Percentiles rank a stretch among this genome's conserved stretches.
Conservation (phyloP, 2,329 filamentous ascomycete species). For the Aspergillus ibericus region DNA sequence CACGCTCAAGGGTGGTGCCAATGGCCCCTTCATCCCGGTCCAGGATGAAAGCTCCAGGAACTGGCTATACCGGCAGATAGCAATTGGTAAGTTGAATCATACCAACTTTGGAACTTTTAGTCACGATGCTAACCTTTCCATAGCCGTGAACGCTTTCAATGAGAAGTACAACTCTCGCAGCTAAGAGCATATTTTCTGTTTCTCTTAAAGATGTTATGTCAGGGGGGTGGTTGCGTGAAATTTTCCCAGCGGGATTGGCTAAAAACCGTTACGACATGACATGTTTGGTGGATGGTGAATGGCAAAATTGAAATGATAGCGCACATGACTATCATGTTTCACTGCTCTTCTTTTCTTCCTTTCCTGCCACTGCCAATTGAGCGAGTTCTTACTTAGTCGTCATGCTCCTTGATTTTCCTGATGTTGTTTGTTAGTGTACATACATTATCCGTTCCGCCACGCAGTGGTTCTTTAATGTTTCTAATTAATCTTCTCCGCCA, state of each 20-base stretch:
- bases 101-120: not conserved
- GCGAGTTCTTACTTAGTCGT: not conserved
- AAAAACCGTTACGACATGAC: not conserved
- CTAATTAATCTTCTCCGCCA: not conserved
- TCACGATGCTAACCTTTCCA: slow-evolving; percentile 11
- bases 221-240: not conserved
- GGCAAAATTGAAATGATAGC: not conserved
- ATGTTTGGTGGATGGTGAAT: not conserved
- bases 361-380: not conserved
- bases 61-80: slow-evolving; percentile 67
- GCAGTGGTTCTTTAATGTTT: not conserved
- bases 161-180: slow-evolving; percentile 57
- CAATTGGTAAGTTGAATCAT: slow-evolving; percentile 48
- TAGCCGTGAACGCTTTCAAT: slow-evolving; percentile 66
- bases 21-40: slow-evolving; percentile 92
- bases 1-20: slow-evolving; percentile 81
- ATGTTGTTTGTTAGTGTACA: not conserved
- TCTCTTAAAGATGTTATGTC: not conserved
- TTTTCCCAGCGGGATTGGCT: not conserved
- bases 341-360: not conserved
- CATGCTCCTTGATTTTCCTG: not conserved
- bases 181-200: not conserved
- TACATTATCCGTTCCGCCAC: not conserved
- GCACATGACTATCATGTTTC: not conserved
- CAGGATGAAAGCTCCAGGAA: slow-evolving; percentile 76